Evolutionary conservation across 2,329 filamentous ascomycete species (phyloP).

Genomic region (Ramichloridium luteum): DNA sequence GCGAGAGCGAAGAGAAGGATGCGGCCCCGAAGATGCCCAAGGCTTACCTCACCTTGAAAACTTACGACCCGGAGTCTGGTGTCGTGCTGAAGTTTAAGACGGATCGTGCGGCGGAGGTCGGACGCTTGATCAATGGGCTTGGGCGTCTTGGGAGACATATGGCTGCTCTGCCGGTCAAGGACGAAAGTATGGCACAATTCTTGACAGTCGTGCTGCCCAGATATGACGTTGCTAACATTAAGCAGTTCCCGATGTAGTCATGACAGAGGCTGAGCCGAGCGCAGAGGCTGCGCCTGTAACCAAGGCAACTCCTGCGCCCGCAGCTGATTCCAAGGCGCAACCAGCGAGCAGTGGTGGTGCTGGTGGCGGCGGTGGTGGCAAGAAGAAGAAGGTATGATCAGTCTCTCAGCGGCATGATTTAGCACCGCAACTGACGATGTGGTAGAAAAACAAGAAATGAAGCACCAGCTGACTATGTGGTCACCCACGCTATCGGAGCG

Average conservation of each 20-base stretch:
- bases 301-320: constrained; percentile 6
- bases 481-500: no score
- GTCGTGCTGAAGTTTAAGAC: constrained; percentile 84
- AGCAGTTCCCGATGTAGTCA: constrained; percentile 20
- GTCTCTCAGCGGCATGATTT: not conserved
- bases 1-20: constrained; percentile 15
- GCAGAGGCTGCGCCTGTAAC: constrained; percentile 14
- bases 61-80: constrained; percentile 72
- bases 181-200: no score
- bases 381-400: constrained; percentile 39
- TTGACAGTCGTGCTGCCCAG: no score
- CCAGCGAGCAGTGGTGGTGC: constrained; percentile 5
- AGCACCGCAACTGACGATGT: not conserved
- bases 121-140: constrained; percentile 63
- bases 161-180: constrained; percentile 35
- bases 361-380: constrained; percentile 28
- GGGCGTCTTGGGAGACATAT: constrained; percentile 60
- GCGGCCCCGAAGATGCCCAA: constrained; percentile 38
- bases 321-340: constrained; percentile 12
- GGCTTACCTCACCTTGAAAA: constrained; percentile 72
- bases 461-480: no score
- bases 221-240: constrained; percentile 1
- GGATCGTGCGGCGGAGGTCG: constrained; percentile 80
- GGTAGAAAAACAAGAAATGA: constrained; percentile 32
- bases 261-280: constrained; percentile 19